Evolutionary conservation across 2,329 filamentous ascomycete species (phyloP).

Genomic region (Aspergillus arachidicola): DNA sequence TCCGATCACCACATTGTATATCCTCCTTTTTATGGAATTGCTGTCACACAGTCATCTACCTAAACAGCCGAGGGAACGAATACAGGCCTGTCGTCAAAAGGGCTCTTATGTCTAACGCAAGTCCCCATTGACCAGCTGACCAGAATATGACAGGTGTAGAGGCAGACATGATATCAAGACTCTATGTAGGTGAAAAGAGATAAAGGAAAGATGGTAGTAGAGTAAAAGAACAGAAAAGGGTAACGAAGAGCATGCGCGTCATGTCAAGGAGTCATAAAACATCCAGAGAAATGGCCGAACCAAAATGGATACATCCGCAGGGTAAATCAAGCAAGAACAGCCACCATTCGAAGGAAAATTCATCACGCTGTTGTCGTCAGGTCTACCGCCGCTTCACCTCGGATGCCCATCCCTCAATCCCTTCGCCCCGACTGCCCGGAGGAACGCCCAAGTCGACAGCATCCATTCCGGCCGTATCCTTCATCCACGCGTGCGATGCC

Average conservation of each 20-base stretch:
- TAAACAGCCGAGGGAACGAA: background rate
- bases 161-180: slow-evolving; percentile 7
- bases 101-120: background rate
- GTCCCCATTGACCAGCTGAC: slow-evolving; percentile 3
- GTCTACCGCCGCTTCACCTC: slow-evolving; percentile 79
- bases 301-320: slow-evolving; percentile 33
- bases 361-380: slow-evolving; percentile 11
- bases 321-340: slow-evolving; percentile 29
- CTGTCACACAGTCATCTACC: background rate
- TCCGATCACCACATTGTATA: background rate
- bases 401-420: slow-evolving; percentile 89
- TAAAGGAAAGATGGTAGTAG: slow-evolving; percentile 2
- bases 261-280: slow-evolving; percentile 35
- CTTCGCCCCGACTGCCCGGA: slow-evolving; percentile 82
- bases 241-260: slow-evolving; percentile 19
- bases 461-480: slow-evolving; percentile 88
- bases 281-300: slow-evolving; percentile 27
- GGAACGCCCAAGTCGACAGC: slow-evolving; percentile 71
- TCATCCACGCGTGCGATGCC: slow-evolving; percentile 80
- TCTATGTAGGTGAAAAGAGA: slow-evolving; percentile 11
- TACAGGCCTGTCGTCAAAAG: background rate
- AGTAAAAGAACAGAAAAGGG: slow-evolving; percentile 3
- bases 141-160: slow-evolving; percentile 2
- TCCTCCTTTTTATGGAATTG: background rate
- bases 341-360: slow-evolving; percentile 23